Percentiles rank a stretch among this genome's conserved stretches.
phyloP scores from a whole-genome alignment of 2,329 filamentous ascomycete genomes.

The Zymoseptoria tritici region DNA sequence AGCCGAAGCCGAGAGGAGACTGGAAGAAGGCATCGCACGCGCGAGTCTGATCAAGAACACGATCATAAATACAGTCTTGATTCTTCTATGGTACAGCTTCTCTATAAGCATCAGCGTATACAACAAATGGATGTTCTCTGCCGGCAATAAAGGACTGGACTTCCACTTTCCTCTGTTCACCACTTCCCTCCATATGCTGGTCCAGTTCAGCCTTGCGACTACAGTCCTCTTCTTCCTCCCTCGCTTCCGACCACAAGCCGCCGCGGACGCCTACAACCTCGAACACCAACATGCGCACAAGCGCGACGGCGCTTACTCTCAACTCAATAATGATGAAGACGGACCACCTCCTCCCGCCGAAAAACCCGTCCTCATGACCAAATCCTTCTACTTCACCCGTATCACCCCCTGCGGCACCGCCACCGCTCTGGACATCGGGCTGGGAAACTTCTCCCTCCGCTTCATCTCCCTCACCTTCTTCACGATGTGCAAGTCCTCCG shows the following conservation, averaged over 20 bases:
- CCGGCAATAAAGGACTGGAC: conserved; percentile 59
- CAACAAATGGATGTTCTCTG: conserved; percentile 99
- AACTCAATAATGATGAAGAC: conserved; percentile 7
- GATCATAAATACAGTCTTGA: conserved; percentile 69
- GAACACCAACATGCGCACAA: not conserved
- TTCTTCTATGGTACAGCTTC: conserved; percentile 81
- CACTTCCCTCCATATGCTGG: conserved; percentile 89
- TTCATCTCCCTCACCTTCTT: conserved; percentile 97
- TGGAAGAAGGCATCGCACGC: conserved; percentile 60
- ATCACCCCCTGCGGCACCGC: conserved; percentile 87
- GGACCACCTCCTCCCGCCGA: conserved; percentile 4
- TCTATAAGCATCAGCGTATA: conserved; percentile 94
- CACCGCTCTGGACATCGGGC: conserved; percentile 88
- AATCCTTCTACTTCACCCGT: conserved; percentile 82
- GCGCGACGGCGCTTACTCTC: not conserved
- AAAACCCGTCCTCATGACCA: conserved; percentile 65
- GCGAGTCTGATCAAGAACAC: conserved; percentile 62
- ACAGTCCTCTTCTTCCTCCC: conserved; percentile 77
- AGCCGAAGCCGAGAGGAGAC: conserved; percentile 47
- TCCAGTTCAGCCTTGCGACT: conserved; percentile 77
- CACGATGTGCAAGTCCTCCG: conserved; percentile 99
- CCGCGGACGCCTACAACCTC: conserved; percentile 2
- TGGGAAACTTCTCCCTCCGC: conserved; percentile 91
- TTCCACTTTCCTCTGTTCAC: conserved; percentile 95
- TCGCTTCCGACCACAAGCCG: conserved; percentile 58